Conservation (phyloP, 2,329 filamentous ascomycete genomes). For the Neophaeococcomyces aloes region DNA sequence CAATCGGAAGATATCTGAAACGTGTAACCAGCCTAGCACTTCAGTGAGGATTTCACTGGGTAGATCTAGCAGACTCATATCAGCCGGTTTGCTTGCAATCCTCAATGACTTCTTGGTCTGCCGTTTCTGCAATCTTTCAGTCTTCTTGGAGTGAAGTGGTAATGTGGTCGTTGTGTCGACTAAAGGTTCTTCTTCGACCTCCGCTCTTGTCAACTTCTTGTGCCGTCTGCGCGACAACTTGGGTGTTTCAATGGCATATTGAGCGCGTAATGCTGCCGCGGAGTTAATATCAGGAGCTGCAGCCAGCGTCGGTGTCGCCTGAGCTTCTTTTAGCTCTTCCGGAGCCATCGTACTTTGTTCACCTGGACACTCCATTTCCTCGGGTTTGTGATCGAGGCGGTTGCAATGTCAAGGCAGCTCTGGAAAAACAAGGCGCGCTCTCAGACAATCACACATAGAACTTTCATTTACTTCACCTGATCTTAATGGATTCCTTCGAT, state of each 20-base stretch:
- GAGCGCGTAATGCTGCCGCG: slow-evolving; percentile 5
- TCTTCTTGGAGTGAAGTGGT: slow-evolving; percentile 19
- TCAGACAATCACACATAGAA: too few species aligned
- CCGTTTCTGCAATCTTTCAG: slow-evolving; percentile 12
- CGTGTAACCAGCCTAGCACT: slow-evolving; percentile 14
- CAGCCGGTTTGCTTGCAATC: slow-evolving; percentile 10
- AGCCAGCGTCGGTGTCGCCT: background rate
- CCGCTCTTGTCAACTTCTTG: slow-evolving; percentile 6
- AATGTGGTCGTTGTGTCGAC: slow-evolving; percentile 18
- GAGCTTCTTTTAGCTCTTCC: background rate
- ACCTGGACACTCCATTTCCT: too few species aligned
- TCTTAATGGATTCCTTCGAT: too few species aligned
- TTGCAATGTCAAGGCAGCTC: too few species aligned
- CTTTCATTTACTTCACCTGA: too few species aligned
- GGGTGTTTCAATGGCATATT: slow-evolving; percentile 9
- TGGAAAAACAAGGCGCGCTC: too few species aligned
- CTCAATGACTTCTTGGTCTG: slow-evolving; percentile 15
- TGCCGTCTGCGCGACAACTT: slow-evolving; percentile 2
- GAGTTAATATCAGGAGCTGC: slow-evolving; percentile 6
- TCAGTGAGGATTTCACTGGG: slow-evolving; percentile 15
- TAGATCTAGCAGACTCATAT: slow-evolving; percentile 17
- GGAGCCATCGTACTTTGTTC: too few species aligned
- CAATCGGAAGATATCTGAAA: slow-evolving; percentile 14
- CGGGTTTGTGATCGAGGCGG: too few species aligned
- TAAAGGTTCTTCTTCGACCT: slow-evolving; percentile 15